A percentile compares a stretch with the other conserved stretches of the same genome.
Conservation (phyloP, 768 basidiomycete genomes). For the Tricholoma sp. region DNA sequence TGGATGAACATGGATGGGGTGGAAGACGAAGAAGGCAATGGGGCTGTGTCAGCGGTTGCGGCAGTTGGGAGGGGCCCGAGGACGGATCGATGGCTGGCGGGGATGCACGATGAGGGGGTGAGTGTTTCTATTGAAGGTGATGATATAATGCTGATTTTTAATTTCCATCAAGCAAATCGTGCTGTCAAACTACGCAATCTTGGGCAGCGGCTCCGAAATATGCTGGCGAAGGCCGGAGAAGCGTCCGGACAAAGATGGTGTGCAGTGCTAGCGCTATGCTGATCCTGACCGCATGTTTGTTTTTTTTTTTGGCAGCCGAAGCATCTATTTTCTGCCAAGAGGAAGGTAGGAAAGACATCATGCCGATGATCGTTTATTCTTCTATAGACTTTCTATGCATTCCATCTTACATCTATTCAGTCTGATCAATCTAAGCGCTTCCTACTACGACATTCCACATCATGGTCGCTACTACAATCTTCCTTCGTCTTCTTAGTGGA, state of each 20-base stretch:
- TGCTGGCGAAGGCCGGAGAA: too few species aligned
- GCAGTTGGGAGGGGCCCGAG: slow-evolving; percentile 53
- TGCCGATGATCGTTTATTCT: slow-evolving; percentile 45
- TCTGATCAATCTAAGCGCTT: not conserved
- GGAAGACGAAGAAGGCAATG: slow-evolving; percentile 59
- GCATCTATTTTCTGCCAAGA: slow-evolving; percentile 82
- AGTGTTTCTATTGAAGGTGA: slow-evolving; percentile 25
- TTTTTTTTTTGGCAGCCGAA: slow-evolving; percentile 54
- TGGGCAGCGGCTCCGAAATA: slow-evolving; percentile 72
- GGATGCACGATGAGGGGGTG: slow-evolving; percentile 73
- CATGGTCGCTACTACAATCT: too few species aligned
- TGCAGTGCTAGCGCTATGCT: too few species aligned
- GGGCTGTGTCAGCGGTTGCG: slow-evolving; percentile 44
- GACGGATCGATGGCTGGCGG: slow-evolving; percentile 70
- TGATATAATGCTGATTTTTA: slow-evolving; percentile 10
- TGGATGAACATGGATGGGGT: slow-evolving; percentile 45
- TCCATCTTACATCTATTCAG: slow-evolving; percentile 4
- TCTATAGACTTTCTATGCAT: slow-evolving; percentile 8
- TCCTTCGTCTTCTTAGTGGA: too few species aligned
- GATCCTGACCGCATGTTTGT: too few species aligned
- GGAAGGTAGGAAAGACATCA: slow-evolving; percentile 79
- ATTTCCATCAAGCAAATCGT: slow-evolving; percentile 67
- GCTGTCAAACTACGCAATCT: slow-evolving; percentile 82
- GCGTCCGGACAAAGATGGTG: too few species aligned
- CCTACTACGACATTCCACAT: too few species aligned